These are phyloP conservation scores for Globisporangium middletonii DNA, from an alignment of 352 stramenopile genomes.

Conservation along the genomic window DNA sequence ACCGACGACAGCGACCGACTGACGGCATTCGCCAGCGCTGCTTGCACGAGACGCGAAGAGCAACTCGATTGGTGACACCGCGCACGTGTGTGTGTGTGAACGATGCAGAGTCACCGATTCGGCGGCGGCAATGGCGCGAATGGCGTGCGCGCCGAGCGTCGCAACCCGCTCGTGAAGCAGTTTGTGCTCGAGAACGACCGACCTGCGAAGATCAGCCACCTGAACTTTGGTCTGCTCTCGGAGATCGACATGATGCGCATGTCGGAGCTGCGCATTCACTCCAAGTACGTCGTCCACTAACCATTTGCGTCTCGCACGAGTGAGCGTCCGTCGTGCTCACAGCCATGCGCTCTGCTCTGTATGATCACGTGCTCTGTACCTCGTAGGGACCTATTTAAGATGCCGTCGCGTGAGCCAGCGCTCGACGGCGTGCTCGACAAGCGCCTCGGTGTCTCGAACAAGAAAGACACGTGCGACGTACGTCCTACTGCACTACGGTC, in stretches of 20 bases:
- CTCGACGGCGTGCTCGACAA: conserved; percentile 94
- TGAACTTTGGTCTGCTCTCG: conserved; percentile 97
- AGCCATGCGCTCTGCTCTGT: not conserved
- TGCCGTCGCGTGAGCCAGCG: conserved; percentile 92
- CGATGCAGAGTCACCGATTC: conserved; percentile 38
- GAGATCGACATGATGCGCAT: conserved; percentile 95
- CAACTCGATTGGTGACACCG: too few relatives aligned
- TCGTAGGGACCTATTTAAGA: conserved; percentile 94
- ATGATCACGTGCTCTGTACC: not conserved
- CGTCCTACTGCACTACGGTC: conserved; percentile 36
- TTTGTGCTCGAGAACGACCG: conserved; percentile 87
- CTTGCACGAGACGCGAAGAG: too few relatives aligned
- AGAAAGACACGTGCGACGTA: conserved; percentile 93
- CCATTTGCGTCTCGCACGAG: too few relatives aligned
- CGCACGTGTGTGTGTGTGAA: not conserved
- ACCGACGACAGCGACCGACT: too few relatives aligned
- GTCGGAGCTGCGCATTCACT: conserved; percentile 92
- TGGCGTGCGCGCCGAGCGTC: conserved; percentile 42
- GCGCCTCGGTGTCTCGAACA: conserved; percentile 97
- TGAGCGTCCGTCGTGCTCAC: not conserved
- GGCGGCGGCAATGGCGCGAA: conserved; percentile 12
- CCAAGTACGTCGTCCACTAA: conserved; percentile 62
- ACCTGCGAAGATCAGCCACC: conserved; percentile 93
- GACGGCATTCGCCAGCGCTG: too few relatives aligned
- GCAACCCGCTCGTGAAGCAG: conserved; percentile 87